Evolutionary conservation across 2,329 filamentous ascomycete species (phyloP).

Genomic region (Sclerotinia sclerotiorum): DNA sequence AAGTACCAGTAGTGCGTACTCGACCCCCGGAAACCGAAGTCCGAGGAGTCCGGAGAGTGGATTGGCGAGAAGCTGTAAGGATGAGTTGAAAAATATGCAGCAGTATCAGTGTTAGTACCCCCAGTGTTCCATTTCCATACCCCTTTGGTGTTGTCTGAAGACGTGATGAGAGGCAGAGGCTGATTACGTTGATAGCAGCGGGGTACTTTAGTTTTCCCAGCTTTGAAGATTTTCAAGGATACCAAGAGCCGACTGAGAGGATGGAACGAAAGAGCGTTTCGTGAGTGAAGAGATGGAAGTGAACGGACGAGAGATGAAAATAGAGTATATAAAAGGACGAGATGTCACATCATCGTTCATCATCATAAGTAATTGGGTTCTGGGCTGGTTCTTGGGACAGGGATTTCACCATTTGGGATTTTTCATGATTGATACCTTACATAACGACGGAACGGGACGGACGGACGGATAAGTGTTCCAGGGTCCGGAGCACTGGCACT

Average conservation of each 20-base stretch:
- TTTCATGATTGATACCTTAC: slow-evolving; percentile 20
- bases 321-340: neutral
- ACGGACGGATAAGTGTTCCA: slow-evolving; percentile 12
- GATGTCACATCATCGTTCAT: slow-evolving; percentile 1
- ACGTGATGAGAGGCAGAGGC: neutral
- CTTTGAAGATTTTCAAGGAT: slow-evolving; percentile 65
- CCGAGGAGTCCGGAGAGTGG: slow-evolving; percentile 30
- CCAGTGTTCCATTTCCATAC: neutral
- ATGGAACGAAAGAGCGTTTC: slow-evolving; percentile 23
- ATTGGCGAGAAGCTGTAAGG: slow-evolving; percentile 31
- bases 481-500: slow-evolving; percentile 12
- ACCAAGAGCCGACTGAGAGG: slow-evolving; percentile 44
- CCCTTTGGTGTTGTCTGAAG: neutral
- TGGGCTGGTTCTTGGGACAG: slow-evolving; percentile 17
- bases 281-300: neutral
- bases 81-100: slow-evolving; percentile 21
- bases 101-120: slow-evolving; percentile 21
- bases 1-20: slow-evolving; percentile 24
- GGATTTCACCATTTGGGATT: slow-evolving; percentile 9
- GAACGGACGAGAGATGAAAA: neutral
- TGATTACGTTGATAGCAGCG: slow-evolving; percentile 40
- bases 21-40: slow-evolving; percentile 19
- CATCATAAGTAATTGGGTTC: slow-evolving; percentile 19
- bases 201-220: slow-evolving; percentile 74
- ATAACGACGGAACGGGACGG: slow-evolving; percentile 4